Percentiles rank a stretch among this genome's conserved stretches.
phyloP scores from a whole-genome alignment of 2,329 filamentous ascomycete species.

The Fusarium clavum region DNA sequence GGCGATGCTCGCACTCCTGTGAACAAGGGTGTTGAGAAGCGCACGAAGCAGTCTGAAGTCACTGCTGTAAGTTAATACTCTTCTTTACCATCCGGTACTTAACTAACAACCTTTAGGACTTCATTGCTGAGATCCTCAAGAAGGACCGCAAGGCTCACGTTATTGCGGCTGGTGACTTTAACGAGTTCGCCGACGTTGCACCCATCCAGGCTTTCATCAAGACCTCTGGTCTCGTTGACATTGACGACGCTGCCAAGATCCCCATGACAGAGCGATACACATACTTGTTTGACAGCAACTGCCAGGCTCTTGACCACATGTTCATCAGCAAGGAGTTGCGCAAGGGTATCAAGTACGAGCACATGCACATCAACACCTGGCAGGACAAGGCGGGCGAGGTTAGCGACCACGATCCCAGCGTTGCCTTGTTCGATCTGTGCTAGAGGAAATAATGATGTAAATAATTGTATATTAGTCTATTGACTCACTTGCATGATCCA shows the following conservation, averaged over 20 bases:
- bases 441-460: conserved; percentile 11
- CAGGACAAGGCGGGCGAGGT: conserved; percentile 65
- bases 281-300: conserved; percentile 76
- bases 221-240: conserved; percentile 67
- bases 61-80: conserved; percentile 62
- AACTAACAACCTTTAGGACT: conserved; percentile 52
- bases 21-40: conserved; percentile 70
- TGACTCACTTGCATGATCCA: background rate
- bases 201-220: conserved; percentile 67
- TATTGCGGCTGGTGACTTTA: conserved; percentile 75
- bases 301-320: conserved; percentile 77
- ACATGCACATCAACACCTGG: conserved; percentile 80
- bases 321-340: conserved; percentile 69
- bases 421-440: conserved; percentile 73
- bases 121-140: conserved; percentile 68
- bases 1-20: conserved; percentile 74
- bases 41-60: conserved; percentile 67
- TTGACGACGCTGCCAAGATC: conserved; percentile 69
- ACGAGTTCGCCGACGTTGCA: conserved; percentile 74
- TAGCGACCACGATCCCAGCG: conserved; percentile 77
- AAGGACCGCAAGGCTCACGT: conserved; percentile 67
- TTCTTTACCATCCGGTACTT: background rate
- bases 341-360: conserved; percentile 65
- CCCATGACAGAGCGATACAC: conserved; percentile 72
- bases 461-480: conserved; percentile 16